Evolutionary conservation across 257 asterid species (phyloP).

Genomic region (Apocynum venetum): DNA sequence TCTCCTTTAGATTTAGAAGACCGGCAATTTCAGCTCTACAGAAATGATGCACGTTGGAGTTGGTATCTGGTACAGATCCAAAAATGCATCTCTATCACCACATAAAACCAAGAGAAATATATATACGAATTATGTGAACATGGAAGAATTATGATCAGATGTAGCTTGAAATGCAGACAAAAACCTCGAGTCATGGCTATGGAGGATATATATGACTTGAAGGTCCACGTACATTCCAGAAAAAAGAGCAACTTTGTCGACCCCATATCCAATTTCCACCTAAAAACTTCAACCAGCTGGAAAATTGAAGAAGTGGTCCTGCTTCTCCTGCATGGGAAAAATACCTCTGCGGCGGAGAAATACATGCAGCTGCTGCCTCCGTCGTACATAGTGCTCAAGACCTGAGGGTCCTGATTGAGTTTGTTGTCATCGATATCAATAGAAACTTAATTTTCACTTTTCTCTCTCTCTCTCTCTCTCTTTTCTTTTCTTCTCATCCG

Average conservation of each 20-base stretch:
- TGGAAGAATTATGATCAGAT: background rate
- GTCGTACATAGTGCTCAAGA: background rate
- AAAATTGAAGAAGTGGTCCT: background rate
- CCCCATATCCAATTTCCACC: background rate
- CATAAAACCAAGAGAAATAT: background rate
- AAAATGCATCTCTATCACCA: background rate
- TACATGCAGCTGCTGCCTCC: background rate
- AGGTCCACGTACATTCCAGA: constrained; percentile 5
- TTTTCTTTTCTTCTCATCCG: too few species aligned
- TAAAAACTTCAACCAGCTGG: background rate
- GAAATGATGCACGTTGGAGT: background rate
- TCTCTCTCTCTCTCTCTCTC: too few species aligned
- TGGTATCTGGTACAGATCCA: background rate
- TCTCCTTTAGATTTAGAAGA: too few species aligned
- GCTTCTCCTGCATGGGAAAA: background rate
- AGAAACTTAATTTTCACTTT: too few species aligned
- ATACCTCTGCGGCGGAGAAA: background rate
- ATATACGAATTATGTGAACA: background rate
- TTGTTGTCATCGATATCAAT: background rate
- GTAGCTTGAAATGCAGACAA: constrained; percentile 10
- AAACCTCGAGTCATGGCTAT: constrained; percentile 2
- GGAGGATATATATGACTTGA: background rate
- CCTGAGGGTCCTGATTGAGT: background rate
- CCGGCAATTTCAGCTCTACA: too few species aligned
- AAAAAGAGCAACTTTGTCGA: background rate